These are phyloP conservation scores for Jacaranda mimosifolia DNA, from an alignment of 257 asterid genomes.

Conservation along the genomic window DNA sequence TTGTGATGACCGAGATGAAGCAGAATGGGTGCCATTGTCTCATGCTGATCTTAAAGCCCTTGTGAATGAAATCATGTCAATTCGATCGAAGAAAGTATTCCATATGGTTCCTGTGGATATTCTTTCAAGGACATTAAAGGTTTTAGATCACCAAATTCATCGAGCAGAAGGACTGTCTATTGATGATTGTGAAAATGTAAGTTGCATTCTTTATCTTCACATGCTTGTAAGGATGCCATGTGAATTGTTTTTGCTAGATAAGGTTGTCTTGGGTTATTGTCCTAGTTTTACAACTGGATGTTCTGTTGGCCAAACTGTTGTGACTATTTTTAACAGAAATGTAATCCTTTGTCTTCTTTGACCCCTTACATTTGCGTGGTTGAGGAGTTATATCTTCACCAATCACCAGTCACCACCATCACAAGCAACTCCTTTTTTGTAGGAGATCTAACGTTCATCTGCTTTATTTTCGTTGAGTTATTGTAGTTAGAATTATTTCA, in stretches of 20 bases:
- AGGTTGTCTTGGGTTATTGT: conserved; percentile 16
- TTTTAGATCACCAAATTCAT: conserved; percentile 93
- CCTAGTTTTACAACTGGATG: conserved; percentile 31
- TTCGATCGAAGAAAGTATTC: conserved; percentile 72
- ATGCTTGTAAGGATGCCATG: conserved; percentile 21
- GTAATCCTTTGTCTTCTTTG: conserved; percentile 21
- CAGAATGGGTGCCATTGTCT: conserved; percentile 80
- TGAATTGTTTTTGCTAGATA: conserved; percentile 2
- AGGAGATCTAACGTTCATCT: neutral
- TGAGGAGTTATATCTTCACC: conserved; percentile 26
- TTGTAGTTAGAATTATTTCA: neutral
- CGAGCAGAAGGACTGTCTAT: conserved; percentile 96
- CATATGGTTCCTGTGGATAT: conserved; percentile 76
- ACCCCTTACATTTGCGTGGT: conserved; percentile 26
- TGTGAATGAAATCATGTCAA: conserved; percentile 78
- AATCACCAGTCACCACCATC: too few relatives aligned
- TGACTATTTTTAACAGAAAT: conserved; percentile 7
- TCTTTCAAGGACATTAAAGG: conserved; percentile 77
- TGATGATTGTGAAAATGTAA: conserved; percentile 84
- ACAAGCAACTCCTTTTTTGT: conserved; percentile 12
- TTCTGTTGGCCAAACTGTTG: conserved; percentile 27
- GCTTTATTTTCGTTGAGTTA: conserved; percentile 5
- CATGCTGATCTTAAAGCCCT: conserved; percentile 77
- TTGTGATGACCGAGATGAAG: conserved; percentile 86
- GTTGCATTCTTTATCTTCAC: conserved; percentile 42